phyloP scores from a whole-genome alignment of 164 flowering plant genomes.

The Liriodendron chinense region DNA sequence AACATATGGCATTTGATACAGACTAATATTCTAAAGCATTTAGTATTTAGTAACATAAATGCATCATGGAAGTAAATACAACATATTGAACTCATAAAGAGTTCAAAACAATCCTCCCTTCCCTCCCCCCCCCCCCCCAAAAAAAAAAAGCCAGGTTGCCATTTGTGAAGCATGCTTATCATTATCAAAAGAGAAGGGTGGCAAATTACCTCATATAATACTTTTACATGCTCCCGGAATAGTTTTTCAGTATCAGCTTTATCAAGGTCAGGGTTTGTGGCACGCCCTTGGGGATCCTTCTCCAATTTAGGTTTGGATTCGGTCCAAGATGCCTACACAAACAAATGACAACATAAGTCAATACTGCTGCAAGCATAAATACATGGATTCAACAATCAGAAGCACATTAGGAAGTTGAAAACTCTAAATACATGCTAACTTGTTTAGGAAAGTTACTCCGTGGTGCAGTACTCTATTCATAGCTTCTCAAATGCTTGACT shows the following conservation, averaged over 20 bases:
- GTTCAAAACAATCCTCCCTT: neutral
- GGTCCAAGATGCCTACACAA: slow-evolving; percentile 86
- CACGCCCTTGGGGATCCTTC: slow-evolving; percentile 96
- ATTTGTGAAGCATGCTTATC: neutral
- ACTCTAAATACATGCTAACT: neutral
- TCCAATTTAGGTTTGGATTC: slow-evolving; percentile 83
- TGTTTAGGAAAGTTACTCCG: neutral
- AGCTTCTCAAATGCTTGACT: too few species aligned
- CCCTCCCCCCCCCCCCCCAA: too few species aligned
- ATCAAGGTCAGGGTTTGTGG: slow-evolving; percentile 67
- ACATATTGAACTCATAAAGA: neutral
- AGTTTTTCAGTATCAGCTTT: slow-evolving; percentile 83
- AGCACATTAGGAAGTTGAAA: neutral
- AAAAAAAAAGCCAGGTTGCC: too few species aligned
- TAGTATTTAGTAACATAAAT: too few species aligned
- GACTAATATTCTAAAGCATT: too few species aligned
- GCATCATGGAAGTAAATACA: too few species aligned
- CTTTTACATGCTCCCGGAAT: slow-evolving; percentile 85
- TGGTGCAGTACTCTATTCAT: neutral
- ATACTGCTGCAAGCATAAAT: neutral
- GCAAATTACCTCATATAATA: slow-evolving; percentile 64
- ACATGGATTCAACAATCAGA: neutral
- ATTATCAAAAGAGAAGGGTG: neutral
- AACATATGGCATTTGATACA: too few species aligned
- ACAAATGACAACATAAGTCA: neutral